Base-by-base conservation (phyloP, 305 asterid species). In the Stenogyne calaminthoides region DNA sequence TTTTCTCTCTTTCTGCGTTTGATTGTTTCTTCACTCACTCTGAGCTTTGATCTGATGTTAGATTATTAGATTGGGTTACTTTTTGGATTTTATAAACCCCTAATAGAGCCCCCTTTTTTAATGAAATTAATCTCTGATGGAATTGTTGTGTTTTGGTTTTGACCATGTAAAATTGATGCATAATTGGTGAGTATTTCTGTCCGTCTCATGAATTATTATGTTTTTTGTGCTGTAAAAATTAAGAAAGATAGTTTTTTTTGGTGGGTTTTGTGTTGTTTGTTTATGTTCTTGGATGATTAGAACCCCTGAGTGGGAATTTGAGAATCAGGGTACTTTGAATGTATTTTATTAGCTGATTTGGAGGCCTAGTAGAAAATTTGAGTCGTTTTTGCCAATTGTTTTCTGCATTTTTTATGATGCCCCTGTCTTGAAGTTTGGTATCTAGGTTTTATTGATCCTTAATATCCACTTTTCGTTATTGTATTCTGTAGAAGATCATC, bases 1-100 rank as follows among this genome's bases (percentile, higher is more conserved):
- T 64, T 64, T 11, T 52, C 68, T 76, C 56, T 15, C 25, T 67
- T 49, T 65, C 60, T 34, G 39, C 12, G 14, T 61, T 6, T 63
- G 52, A 39, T 40, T 34, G 19, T 15, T 74, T 65, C 52, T 80
- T 64, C 72, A 65, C 36, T 70, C 68, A 36, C 70, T 70, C 8
- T 44, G 22, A 9, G 60, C 22, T 75, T 76, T 80, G 87, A 78
- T 83, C 87, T 55, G 81, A 51, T 56, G 22, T 49, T 56, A 0
- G 42, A 36, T 55, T 78, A 14, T 55, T 61, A 1, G 42, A 34
- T 47, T 78, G 70, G 64, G 15, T 59, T 70, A 12, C 25, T 36
- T 74, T 36, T 42, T 63, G 32, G 47, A 19, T 67, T 27, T 27
- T 64, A 11, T 27, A 22, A 69, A 27, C 75, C 77, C 54, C 47